These are phyloP conservation scores for Penicillium sp. DNA, from an alignment of 2,329 filamentous ascomycete species.

Conservation along the genomic window DNA sequence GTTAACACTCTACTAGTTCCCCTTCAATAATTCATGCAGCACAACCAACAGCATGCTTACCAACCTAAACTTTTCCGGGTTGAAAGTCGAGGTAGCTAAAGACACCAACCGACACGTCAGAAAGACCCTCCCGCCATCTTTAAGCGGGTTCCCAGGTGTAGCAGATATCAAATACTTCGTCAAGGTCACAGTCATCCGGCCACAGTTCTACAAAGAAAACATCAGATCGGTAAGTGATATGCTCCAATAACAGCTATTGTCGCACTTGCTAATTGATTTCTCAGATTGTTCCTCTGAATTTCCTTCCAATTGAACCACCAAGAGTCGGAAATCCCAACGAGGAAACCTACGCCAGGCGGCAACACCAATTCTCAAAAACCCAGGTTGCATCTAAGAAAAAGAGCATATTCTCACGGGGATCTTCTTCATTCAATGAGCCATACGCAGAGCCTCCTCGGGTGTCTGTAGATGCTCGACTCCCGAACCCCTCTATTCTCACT, in stretches of 20 bases:
- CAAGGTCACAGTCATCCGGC: conserved; percentile 91
- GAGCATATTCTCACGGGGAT: conserved; percentile 56
- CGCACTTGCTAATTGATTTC: not conserved
- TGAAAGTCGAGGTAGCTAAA: conserved; percentile 46
- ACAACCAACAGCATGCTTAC: conserved; percentile 45
- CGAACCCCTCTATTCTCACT: conserved; percentile 82
- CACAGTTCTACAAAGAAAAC: conserved; percentile 86
- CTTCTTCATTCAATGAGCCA: conserved; percentile 27
- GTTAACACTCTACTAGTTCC: conserved; percentile 36
- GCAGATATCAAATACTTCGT: conserved; percentile 92
- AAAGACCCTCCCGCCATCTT: conserved; percentile 80
- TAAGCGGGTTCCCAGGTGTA: conserved; percentile 80
- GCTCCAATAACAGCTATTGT: not conserved
- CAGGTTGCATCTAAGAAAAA: conserved; percentile 49
- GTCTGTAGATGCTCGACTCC: conserved; percentile 77
- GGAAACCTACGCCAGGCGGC: conserved; percentile 79
- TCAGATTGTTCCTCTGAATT: conserved; percentile 65
- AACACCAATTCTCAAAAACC: conserved; percentile 56
- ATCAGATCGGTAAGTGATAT: conserved; percentile 54
- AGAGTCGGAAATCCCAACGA: conserved; percentile 64
- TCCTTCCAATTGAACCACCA: conserved; percentile 89
- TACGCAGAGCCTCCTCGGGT: conserved; percentile 53
- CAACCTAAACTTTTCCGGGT: conserved; percentile 45
- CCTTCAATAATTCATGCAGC: conserved; percentile 51
- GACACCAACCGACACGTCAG: conserved; percentile 65